These are phyloP conservation scores for Collybia sp. DNA, from an alignment of 768 basidiomycete species.

Conservation along the genomic window DNA sequence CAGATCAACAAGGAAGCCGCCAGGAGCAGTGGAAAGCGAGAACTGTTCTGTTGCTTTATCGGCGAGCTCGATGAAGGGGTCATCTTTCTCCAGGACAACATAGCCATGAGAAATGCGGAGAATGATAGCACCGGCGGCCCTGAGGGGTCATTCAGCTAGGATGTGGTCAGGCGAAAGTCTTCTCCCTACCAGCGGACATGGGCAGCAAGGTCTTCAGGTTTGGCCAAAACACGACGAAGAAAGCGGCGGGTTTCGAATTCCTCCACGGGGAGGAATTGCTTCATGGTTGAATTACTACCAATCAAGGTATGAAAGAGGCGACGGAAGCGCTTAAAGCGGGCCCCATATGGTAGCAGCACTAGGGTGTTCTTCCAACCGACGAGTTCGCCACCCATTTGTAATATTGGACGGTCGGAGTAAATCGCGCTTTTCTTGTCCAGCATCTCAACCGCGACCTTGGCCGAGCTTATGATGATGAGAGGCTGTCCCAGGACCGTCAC, in stretches of 20 bases:
- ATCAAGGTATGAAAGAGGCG: conserved; percentile 1
- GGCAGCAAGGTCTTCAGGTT: background rate
- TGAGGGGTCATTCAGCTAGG: too few species aligned
- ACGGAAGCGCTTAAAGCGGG: conserved; percentile 6
- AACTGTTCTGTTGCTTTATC: conserved; percentile 17
- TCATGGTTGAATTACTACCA: background rate
- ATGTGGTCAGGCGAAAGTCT: background rate
- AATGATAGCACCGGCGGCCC: conserved; percentile 22
- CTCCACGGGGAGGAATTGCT: background rate
- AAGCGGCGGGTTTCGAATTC: background rate
- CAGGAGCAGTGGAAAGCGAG: conserved; percentile 17
- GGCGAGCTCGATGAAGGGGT: conserved; percentile 24
- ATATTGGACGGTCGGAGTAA: conserved; percentile 50
- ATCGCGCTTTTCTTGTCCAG: conserved; percentile 47
- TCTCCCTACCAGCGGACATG: background rate
- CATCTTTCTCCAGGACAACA: conserved; percentile 19
- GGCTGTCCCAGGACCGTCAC: conserved; percentile 36
- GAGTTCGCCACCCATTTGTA: conserved; percentile 34
- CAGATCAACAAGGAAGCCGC: conserved; percentile 24
- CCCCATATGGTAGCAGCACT: conserved; percentile 8
- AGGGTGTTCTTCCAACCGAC: conserved; percentile 11
- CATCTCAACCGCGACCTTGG: conserved; percentile 36
- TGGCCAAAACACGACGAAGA: background rate
- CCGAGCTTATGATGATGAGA: conserved; percentile 40
- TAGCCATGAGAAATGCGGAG: conserved; percentile 26